phyloP scores from a whole-genome alignment of 352 stramenopile species.

The Plasmopara viticola region DNA sequence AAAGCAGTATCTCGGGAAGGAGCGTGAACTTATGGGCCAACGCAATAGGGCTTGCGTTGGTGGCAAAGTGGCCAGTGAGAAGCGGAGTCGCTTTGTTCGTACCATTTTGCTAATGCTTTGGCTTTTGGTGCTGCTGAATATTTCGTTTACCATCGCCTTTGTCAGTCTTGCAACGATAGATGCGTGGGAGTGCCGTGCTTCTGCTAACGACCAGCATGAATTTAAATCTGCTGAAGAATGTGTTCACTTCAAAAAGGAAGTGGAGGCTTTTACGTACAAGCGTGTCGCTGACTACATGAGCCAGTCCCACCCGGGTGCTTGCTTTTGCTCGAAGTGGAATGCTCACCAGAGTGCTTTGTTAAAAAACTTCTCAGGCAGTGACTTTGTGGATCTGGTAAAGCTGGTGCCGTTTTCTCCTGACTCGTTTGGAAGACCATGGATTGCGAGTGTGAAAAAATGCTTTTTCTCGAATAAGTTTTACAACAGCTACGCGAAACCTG shows the following conservation, averaged over 20 bases:
- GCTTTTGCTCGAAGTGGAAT: constrained; percentile 47
- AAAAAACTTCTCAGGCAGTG: constrained; percentile 12
- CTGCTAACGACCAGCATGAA: constrained; percentile 17
- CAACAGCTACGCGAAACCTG: constrained; percentile 18
- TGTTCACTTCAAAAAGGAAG: constrained; percentile 20
- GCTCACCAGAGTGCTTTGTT: constrained; percentile 28
- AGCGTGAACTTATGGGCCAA: constrained; percentile 58
- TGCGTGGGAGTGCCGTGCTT: constrained; percentile 23
- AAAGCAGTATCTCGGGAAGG: constrained; percentile 53
- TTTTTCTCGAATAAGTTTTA: constrained; percentile 27
- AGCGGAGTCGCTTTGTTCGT: constrained; percentile 22
- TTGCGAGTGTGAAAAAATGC: constrained; percentile 27
- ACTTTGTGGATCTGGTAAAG: constrained; percentile 22
- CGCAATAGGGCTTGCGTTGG: constrained; percentile 3
- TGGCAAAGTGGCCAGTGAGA: constrained; percentile 11
- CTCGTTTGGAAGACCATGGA: constrained; percentile 24
- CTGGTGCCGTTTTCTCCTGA: constrained; percentile 42
- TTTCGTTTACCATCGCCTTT: constrained; percentile 22
- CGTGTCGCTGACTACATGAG: constrained; percentile 21
- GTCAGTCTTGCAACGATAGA: constrained; percentile 29
- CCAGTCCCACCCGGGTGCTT: constrained; percentile 27
- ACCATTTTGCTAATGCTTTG: constrained; percentile 27
- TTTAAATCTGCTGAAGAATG: constrained; percentile 20
- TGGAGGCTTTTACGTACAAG: constrained; percentile 30
- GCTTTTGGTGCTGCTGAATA: constrained; percentile 21